A percentile compares a stretch with the other conserved stretches of the same genome.
Conservation (phyloP, 2,329 filamentous ascomycete species). For the Septoria petroselini region DNA sequence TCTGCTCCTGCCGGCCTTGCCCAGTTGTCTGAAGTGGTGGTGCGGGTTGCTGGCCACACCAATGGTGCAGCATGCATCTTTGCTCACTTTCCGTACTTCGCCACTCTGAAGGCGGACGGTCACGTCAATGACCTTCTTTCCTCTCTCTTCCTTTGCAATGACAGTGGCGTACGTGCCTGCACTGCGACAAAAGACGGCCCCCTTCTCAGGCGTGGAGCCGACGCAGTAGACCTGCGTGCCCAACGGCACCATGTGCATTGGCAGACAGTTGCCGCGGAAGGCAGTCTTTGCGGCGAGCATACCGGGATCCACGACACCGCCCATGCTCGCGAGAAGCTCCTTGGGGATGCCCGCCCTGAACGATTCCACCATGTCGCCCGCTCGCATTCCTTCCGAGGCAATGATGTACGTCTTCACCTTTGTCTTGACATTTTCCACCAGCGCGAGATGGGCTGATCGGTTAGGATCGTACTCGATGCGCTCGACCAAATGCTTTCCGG, state of each 20-base stretch:
- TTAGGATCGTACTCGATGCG: slow-evolving; percentile 95
- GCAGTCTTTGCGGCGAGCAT: slow-evolving; percentile 92
- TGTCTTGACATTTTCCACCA: slow-evolving; percentile 72
- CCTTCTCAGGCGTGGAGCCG: slow-evolving; percentile 66
- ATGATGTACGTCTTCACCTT: slow-evolving; percentile 84
- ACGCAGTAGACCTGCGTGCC: slow-evolving; percentile 93
- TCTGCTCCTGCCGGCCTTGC: slow-evolving; percentile 89
- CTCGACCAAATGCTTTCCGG: slow-evolving; percentile 84
- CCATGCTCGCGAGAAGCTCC: slow-evolving; percentile 86
- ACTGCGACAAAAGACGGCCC: slow-evolving; percentile 88
- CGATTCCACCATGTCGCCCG: slow-evolving; percentile 87
- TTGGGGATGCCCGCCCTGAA: slow-evolving; percentile 86
- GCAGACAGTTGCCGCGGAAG: slow-evolving; percentile 90
- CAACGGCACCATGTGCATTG: slow-evolving; percentile 90
- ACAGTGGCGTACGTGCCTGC: slow-evolving; percentile 90
- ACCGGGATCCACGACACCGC: slow-evolving; percentile 88
- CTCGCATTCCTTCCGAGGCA: slow-evolving; percentile 89
- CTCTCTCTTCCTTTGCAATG: slow-evolving; percentile 79
- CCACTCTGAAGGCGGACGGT: slow-evolving; percentile 86
- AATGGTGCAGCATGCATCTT: slow-evolving; percentile 90
- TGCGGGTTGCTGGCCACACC: slow-evolving; percentile 92
- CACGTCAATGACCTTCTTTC: slow-evolving; percentile 70
- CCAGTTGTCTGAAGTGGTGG: slow-evolving; percentile 83
- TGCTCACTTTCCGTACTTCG: slow-evolving; percentile 83
- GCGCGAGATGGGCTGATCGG: slow-evolving; percentile 86